Evolutionary conservation across 768 basidiomycete species (phyloP).

Genomic region (Agrocybe praecox): DNA sequence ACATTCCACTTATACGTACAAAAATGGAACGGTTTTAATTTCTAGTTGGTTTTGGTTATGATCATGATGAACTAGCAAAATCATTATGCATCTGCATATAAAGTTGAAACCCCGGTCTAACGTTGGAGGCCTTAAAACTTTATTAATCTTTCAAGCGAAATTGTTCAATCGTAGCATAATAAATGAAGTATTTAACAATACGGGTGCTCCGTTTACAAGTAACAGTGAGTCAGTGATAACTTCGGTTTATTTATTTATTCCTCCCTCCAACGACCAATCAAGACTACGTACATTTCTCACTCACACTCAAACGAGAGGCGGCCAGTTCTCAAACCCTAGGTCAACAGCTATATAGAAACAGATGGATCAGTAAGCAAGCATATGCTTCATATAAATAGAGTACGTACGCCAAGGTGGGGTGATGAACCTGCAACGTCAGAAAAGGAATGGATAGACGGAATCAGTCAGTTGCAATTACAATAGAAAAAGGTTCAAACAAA

Average conservation of each 20-base stretch:
- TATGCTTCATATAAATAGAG: conserved; percentile 4
- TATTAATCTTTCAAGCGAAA: too few species aligned
- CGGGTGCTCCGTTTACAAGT: neutral
- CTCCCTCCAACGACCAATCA: neutral
- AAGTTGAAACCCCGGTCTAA: too few species aligned
- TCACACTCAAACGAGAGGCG: conserved; percentile 13
- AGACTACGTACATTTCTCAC: too few species aligned
- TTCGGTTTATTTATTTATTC: neutral
- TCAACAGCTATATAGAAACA: conserved; percentile 49
- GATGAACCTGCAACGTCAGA: conserved; percentile 43
- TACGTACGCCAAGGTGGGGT: conserved; percentile 72
- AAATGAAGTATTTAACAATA: neutral
- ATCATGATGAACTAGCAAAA: too few species aligned
- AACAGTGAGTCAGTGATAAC: too few species aligned
- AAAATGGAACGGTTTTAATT: too few species aligned
- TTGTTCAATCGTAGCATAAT: too few species aligned
- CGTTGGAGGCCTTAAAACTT: too few species aligned
- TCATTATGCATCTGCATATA: too few species aligned
- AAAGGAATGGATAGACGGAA: conserved; percentile 8
- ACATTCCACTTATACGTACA: too few species aligned
- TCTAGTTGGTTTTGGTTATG: too few species aligned
- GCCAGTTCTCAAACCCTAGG: conserved; percentile 75
- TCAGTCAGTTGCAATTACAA: neutral
- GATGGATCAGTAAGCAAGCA: conserved; percentile 13
- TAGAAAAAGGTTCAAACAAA: conserved; percentile 14